Evolutionary conservation across 352 stramenopile species (phyloP), one percentile per base, ranked within the genome.

Genomic region (Phytopythium vexans): DNA sequence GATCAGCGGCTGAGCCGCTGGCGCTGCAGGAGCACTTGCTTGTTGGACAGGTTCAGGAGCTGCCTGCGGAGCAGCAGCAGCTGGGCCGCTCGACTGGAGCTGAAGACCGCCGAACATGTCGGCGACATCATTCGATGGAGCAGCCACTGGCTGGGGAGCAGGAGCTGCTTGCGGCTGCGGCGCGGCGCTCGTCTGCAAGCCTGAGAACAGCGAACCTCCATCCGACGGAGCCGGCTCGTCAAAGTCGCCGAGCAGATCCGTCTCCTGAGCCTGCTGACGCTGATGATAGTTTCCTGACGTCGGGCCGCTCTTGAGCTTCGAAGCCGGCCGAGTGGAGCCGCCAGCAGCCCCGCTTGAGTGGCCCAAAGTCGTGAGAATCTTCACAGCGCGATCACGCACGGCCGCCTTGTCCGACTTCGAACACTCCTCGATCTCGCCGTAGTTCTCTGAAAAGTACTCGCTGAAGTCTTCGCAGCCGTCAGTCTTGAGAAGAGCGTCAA

Each of bases 401-500:
- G 82, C 82, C 14, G 74, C 69, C 64, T 94, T 94, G 41, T 94
- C 84, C 27, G 80, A 90, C 40, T 78, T 78, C 0, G 70, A 51
- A 36, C 81, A 91, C n/a, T 61, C 48, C 41, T 94, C 79, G 32
- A 94, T 89, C 60, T 92, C 83, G 32, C 70, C 63, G 11, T 59
- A 78, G 60, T 90, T 93, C 50, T 95, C 86, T 11, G 75, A 56
- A 46, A 95, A 95, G 60, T 95, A 95, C 36, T 90, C 86, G 44
- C 76, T 72, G 50, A 92, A 93, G 34, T 89, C 72, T 52, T 95
- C 86, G 53, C 86, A 95, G 16, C 86, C 86, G 47, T 85, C 71
- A 3, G 79, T 70, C 61, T 87, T 89, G 11, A 92, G 60, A 45
- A 95, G 54, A 9, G 82, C 82, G 59, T 98, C 92, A 56, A 98